A percentile compares a stretch with the other conserved stretches of the same genome.
Conservation (phyloP, 306 rosid genomes). For the Quercus alba region DNA sequence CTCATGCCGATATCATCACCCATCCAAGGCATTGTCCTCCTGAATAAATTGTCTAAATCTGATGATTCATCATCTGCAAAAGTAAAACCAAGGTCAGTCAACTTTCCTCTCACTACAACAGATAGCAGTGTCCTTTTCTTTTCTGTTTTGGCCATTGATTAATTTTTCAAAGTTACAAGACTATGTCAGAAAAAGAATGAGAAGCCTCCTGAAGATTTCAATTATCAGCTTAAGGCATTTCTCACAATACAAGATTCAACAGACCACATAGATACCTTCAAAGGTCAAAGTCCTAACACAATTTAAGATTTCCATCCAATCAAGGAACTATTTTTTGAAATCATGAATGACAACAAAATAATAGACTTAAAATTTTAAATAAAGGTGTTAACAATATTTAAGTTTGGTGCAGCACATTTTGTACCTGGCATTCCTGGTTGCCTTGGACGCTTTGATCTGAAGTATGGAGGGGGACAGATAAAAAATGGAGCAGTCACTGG, state of each 20-base stretch:
- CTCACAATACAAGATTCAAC: not conserved
- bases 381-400: not conserved
- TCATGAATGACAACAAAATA: not conserved
- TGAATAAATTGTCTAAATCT: slow-evolving; percentile 63
- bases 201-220: not conserved
- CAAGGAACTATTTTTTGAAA: not conserved
- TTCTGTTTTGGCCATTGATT: not conserved
- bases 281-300: not conserved
- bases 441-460: slow-evolving; percentile 82
- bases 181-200: not conserved
- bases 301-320: not conserved
- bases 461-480: slow-evolving; percentile 90
- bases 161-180: not conserved
- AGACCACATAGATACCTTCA: not conserved
- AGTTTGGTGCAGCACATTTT: not conserved
- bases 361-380: not conserved
- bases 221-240: not conserved
- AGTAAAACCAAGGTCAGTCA: not conserved
- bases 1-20: slow-evolving; percentile 81
- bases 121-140: not conserved
- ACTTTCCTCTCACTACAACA: not conserved
- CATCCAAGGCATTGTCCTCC: slow-evolving; percentile 86
- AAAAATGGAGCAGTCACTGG: slow-evolving; percentile 97
- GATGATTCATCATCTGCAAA: slow-evolving; percentile 73
- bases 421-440: slow-evolving; percentile 94